phyloP scores from a whole-genome alignment of 2,329 filamentous ascomycete genomes.

The Trichoderma sp. region DNA sequence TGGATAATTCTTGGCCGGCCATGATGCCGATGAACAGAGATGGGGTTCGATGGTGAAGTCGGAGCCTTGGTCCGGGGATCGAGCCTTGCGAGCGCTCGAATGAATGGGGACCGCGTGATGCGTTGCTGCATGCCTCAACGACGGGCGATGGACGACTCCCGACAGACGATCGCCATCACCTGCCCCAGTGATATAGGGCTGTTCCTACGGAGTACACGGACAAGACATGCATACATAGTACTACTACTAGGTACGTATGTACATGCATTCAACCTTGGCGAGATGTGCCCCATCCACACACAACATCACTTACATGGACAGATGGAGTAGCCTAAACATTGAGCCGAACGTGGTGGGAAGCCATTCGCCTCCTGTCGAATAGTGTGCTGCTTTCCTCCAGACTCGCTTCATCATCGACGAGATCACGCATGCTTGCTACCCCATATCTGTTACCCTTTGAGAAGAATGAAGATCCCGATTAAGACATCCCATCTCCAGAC shows the following conservation, averaged over 20 bases:
- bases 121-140: background rate
- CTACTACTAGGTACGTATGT: background rate
- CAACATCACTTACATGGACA: background rate
- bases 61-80: background rate
- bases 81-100: background rate
- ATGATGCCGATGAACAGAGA: background rate
- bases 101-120: background rate
- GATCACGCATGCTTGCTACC: background rate
- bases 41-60: slow-evolving; percentile 14
- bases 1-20: background rate
- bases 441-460: background rate
- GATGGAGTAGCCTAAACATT: background rate
- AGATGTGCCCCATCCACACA: background rate
- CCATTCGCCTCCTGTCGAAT: background rate
- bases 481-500: background rate
- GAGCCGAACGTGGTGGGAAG: slow-evolving; percentile 6
- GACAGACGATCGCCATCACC: slow-evolving; percentile 6
- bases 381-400: background rate
- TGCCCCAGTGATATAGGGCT: slow-evolving; percentile 1
- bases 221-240: background rate
- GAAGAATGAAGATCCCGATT: background rate
- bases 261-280: background rate
- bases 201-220: too few species aligned
- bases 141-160: background rate
- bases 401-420: background rate